Evolutionary conservation across 1,139 yeast genomes (phyloP).

Genomic region (Groenewaldozyma sp.): DNA sequence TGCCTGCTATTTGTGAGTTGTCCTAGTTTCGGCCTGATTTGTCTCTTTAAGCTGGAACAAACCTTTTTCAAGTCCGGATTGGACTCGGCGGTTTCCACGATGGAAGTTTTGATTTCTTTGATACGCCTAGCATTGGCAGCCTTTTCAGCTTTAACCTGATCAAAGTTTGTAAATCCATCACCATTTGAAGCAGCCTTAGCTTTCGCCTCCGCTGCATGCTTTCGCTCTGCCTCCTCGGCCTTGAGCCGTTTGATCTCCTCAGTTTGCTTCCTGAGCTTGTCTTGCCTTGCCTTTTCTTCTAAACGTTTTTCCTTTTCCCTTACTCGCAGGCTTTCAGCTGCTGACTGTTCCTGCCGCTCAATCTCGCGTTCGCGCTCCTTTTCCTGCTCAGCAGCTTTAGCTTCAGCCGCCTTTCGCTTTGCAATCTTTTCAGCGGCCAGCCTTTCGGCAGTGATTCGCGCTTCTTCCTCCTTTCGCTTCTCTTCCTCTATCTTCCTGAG

Average conservation of each 20-base stretch:
- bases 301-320: slow-evolving; percentile 17
- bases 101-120: slow-evolving; percentile 45
- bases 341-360: slow-evolving; percentile 11
- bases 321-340: slow-evolving; percentile 18
- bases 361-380: slow-evolving; percentile 4
- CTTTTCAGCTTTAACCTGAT: slow-evolving; percentile 39
- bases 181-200: slow-evolving; percentile 8
- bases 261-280: slow-evolving; percentile 7
- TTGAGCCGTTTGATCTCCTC: slow-evolving; percentile 8
- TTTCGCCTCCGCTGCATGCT: slow-evolving; percentile 9
- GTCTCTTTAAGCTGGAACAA: slow-evolving; percentile 44
- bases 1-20: slow-evolving; percentile 66
- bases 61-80: slow-evolving; percentile 33
- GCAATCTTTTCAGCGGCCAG: slow-evolving; percentile 13
- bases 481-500: slow-evolving; percentile 15
- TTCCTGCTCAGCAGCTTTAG: slow-evolving; percentile 11
- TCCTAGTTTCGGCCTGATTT: slow-evolving; percentile 82
- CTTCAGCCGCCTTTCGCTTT: slow-evolving; percentile 10
- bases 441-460: too few relatives aligned
- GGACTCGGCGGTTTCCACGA: slow-evolving; percentile 29
- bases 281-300: slow-evolving; percentile 12
- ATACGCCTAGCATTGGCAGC: slow-evolving; percentile 48
- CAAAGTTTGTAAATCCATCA: slow-evolving; percentile 32
- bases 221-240: slow-evolving; percentile 10
- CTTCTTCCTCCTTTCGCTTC: slow-evolving; percentile 17